Evolutionary conservation across 2,329 filamentous ascomycete genomes (phyloP), one percentile per base, ranked within the genome.

Genomic region (Ceratocystis smalleyi): DNA sequence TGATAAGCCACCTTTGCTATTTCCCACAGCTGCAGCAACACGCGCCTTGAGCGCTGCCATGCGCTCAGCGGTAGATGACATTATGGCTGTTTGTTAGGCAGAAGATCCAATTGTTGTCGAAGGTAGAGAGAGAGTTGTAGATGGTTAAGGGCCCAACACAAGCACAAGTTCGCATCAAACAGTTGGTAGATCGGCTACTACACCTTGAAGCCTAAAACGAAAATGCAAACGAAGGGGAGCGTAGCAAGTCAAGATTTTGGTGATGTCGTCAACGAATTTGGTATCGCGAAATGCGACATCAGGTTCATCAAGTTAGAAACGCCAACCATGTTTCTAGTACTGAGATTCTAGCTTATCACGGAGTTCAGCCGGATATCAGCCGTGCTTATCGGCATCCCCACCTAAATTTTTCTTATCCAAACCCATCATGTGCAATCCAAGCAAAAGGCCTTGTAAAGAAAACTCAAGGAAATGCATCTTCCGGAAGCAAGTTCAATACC

Each of bases 31-130:
- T 61, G 88, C 88, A 59, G 87, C 87, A 12, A 94, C 87, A 69
- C 89, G 82, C 27, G 88, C 88, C 73, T 87, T 91, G 71, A 95
- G 81, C 54, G 87, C 86, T 59, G 89, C 89, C 68, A 92, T 78
- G 68, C 83, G 79, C 74, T 89, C 79, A 71, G 85, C 79, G 68
- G 82, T 77, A 19, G 81, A 43, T 19, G 79, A 68, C 83, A 77
- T 59, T 79, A 70, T 70, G 84, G 79, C 71, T 82, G 27, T 30
- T 57, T 57, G 54, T 30, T 12, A 19, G 5, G 8, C 5, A 4
- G 24, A 17, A 8, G 54, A 1, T 19, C 15, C 5, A n/a, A n/a
- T 32, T 32, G 54, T 32, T 27, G 47, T 51, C 8, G 8, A 19
- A 19, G 8, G n/a, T 19, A 22, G 8, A 22, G 8, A 22, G 8